phyloP scores from a whole-genome alignment of 768 basidiomycete species.

The Grammothele lineata region DNA sequence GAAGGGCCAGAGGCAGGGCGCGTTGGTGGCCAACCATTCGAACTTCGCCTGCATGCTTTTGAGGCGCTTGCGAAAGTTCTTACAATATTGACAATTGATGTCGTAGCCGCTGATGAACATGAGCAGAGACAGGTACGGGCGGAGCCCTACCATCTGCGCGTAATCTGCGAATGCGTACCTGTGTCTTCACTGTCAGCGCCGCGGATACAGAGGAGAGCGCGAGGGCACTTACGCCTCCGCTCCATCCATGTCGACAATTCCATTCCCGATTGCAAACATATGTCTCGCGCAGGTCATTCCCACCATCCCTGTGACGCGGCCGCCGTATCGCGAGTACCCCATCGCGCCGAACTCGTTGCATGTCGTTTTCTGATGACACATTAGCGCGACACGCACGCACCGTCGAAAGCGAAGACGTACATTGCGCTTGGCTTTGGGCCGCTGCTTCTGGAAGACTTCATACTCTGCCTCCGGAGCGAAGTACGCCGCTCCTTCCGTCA shows the following conservation, averaged over 20 bases:
- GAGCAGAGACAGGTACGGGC: neutral
- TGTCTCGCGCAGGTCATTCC: neutral
- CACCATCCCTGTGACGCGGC: neutral
- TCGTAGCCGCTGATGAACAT: slow-evolving; percentile 13
- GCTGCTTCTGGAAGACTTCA: neutral
- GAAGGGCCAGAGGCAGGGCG: neutral
- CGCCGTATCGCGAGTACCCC: neutral
- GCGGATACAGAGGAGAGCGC: too few relatives aligned
- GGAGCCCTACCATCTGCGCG: neutral
- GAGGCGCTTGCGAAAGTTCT: neutral
- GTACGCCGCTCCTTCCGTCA: neutral
- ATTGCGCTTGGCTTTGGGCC: neutral
- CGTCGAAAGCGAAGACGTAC: neutral
- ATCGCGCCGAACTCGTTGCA: neutral
- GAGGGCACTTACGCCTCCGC: slow-evolving; percentile 9
- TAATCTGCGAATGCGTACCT: neutral
- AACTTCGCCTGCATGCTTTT: neutral
- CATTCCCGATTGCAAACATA: neutral
- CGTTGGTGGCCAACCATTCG: neutral
- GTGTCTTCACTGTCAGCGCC: too few relatives aligned
- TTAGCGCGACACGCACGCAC: neutral
- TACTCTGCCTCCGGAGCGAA: neutral
- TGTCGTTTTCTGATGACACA: neutral
- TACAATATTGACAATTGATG: slow-evolving; percentile 18
- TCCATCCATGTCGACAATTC: neutral